Percentiles rank a stretch among this genome's conserved stretches.
Conservation (phyloP, 163 green algal species). For the Chlorella variabilis region DNA sequence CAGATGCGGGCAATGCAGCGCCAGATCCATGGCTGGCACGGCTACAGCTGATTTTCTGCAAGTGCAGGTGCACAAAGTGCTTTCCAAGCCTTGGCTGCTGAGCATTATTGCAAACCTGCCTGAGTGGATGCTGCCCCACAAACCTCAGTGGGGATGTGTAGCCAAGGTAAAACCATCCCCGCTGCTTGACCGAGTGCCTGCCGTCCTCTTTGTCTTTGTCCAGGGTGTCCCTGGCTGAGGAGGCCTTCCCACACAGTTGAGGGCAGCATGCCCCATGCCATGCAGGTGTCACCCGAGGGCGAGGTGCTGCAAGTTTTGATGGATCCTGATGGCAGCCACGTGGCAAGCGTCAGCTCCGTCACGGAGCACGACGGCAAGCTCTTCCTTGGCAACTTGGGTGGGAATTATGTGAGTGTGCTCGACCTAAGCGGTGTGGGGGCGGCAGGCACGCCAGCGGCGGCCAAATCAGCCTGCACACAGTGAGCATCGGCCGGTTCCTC, state of each 20-base stretch:
- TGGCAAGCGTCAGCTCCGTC: conserved; percentile 47
- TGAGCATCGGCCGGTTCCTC: no score
- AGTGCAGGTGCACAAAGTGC: conserved; percentile 22
- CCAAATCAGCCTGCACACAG: background rate
- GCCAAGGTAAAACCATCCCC: conserved; percentile 37
- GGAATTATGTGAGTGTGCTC: conserved; percentile 47
- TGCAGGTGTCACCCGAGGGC: conserved; percentile 42
- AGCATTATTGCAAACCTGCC: conserved; percentile 38
- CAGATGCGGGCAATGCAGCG: no score
- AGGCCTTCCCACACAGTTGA: no score
- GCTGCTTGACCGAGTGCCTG: no score
- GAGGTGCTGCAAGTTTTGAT: conserved; percentile 52
- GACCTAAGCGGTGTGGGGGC: conserved; percentile 7
- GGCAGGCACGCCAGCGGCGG: background rate
- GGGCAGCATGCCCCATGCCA: no score
- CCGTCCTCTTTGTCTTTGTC: no score
- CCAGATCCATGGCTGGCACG: no score
- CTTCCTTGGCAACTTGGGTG: conserved; percentile 63
- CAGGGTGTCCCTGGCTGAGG: no score
- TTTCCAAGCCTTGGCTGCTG: conserved; percentile 36
- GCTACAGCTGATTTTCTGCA: background rate
- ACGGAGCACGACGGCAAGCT: conserved; percentile 48
- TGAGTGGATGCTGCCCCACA: background rate
- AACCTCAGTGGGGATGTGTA: conserved; percentile 45
- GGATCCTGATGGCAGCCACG: conserved; percentile 50